Evolutionary conservation across 2,329 filamentous ascomycete genomes (phyloP), one percentile per base, ranked within the genome.

Genomic region (Phoma sp.): DNA sequence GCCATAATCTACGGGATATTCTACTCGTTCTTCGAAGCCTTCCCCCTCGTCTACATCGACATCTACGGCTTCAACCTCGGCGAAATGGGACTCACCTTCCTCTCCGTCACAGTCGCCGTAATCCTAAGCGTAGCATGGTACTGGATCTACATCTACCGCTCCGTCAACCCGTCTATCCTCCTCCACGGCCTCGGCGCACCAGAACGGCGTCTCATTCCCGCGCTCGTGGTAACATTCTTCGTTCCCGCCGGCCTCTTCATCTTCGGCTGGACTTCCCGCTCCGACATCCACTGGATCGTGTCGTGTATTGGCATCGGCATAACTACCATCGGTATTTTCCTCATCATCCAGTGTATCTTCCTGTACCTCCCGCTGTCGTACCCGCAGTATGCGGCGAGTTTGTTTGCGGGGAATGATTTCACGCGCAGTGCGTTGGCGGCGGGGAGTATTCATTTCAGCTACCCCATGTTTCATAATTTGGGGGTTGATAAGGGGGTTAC

Each of bases 81-180:
- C 38, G 86, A 81, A 42, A 90, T 90, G 0, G 91, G 91, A 29
- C 81, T 96, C 3, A 93, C 93, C 83, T 96, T 96, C 75, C 91
- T 95, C 54, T 89, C 89, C 10, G 75, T 95, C 30, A 91, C 91
- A 2, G 78, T 95, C 17, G 91, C 90, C 36, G 90, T 93, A 34
- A 18, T 92, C 1, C 52, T 77, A 47, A 87, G 87, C 1, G 87
- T 90, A 7, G 64, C 76, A 5, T 90, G 74, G 78, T 90, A 21
- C 87, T 92, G 1, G 68, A 87, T 0, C 84, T 96, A 74, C 93
- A 96, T 83, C 86, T 84, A 61, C 86, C 93, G 76, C 93, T 92
- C 77, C 73, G 93, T 63, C 80, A 76, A 54, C 73, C 90, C 54
- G 80, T 80, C 11, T 57, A 77, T 36, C 82, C 86, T 73, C 78